These are phyloP conservation scores for Cladosporium colombiae DNA, from an alignment of 2,329 filamentous ascomycete genomes.

Conservation along the genomic window DNA sequence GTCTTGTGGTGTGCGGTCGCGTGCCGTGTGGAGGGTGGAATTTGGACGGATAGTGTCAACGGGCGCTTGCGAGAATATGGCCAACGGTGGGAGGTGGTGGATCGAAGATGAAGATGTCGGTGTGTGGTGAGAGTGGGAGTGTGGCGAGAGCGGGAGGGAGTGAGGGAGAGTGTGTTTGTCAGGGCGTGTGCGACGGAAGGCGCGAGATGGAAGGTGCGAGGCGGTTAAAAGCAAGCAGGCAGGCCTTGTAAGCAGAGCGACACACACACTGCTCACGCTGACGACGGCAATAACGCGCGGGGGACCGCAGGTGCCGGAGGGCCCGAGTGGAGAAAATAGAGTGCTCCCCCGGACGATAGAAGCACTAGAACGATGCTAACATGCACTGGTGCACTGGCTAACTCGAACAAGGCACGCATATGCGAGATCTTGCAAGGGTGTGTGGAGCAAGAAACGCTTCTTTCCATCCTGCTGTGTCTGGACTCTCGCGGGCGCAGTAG, in stretches of 20 bases:
- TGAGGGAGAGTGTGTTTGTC: not conserved
- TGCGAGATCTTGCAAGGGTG: not conserved
- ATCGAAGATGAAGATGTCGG: not conserved
- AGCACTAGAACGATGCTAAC: not conserved
- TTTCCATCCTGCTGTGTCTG: not conserved
- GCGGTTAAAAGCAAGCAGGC: conserved; percentile 14
- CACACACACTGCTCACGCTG: not conserved
- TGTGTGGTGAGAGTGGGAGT: not conserved
- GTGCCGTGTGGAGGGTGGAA: conserved; percentile 13
- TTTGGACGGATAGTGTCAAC: not conserved
- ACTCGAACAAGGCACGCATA: not conserved
- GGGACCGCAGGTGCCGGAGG: not conserved
- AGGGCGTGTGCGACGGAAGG: not conserved
- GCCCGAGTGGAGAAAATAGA: not conserved
- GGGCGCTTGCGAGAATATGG: not conserved
- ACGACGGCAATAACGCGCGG: not conserved
- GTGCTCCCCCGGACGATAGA: not conserved
- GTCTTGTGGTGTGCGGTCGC: conserved; percentile 18
- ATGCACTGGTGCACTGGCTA: not conserved
- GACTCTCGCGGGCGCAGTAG: not conserved
- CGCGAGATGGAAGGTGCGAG: not conserved
- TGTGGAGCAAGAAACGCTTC: not conserved
- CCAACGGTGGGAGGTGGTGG: not conserved
- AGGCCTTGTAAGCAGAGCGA: not conserved
- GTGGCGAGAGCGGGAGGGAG: not conserved